Percentiles rank a stretch among this genome's conserved stretches.
Conservation (phyloP, 108 stramenopile genomes). For the Discostella pseudostelligera region DNA sequence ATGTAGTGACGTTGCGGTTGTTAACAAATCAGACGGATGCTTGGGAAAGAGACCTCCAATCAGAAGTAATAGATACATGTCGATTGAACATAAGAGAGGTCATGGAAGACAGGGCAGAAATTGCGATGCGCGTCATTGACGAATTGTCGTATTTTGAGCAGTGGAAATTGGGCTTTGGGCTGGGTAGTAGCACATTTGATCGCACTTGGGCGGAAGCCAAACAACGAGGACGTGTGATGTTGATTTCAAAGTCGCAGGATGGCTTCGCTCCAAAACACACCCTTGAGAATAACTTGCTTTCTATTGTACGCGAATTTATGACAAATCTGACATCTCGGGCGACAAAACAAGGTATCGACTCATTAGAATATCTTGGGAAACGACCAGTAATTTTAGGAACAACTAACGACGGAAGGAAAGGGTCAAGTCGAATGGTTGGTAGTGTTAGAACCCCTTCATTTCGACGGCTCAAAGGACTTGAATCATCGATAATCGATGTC, state of each 20-base stretch:
- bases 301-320: slow-evolving; percentile 29
- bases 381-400: slow-evolving; percentile 53
- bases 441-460: slow-evolving; percentile 59
- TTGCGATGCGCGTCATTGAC: slow-evolving; percentile 17
- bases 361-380: slow-evolving; percentile 76
- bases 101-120: slow-evolving; percentile 19
- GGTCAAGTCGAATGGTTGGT: slow-evolving; percentile 50
- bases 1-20: slow-evolving; percentile 67
- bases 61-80: slow-evolving; percentile 44
- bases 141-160: slow-evolving; percentile 32
- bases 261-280: slow-evolving; percentile 6
- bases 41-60: slow-evolving; percentile 65
- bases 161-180: slow-evolving; percentile 32
- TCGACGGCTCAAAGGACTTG: slow-evolving; percentile 38
- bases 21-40: slow-evolving; percentile 62
- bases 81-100: slow-evolving; percentile 29
- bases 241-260: slow-evolving; percentile 18
- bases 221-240: neutral
- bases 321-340: slow-evolving; percentile 61
- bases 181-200: slow-evolving; percentile 48
- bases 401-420: slow-evolving; percentile 16
- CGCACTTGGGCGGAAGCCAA: slow-evolving; percentile 54
- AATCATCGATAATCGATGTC: slow-evolving; percentile 28
- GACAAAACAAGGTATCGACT: slow-evolving; percentile 69
- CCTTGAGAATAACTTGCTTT: slow-evolving; percentile 27